A percentile compares a stretch with the other conserved stretches of the same genome.
These are phyloP conservation scores for Ascochyta rabiei DNA, from an alignment of 2,329 filamentous ascomycete genomes.

Conservation along the genomic window DNA sequence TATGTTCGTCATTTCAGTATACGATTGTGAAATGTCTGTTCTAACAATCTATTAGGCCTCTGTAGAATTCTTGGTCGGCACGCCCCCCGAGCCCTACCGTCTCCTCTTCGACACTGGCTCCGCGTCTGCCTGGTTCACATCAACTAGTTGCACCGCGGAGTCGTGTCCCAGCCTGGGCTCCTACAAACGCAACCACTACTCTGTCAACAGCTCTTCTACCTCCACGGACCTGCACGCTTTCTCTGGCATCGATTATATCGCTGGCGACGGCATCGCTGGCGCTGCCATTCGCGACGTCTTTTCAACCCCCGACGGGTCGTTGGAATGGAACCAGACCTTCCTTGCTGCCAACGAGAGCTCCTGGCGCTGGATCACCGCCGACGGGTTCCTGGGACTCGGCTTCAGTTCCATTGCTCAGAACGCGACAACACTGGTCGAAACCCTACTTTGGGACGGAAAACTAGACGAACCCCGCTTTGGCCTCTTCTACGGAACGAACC, in stretches of 20 bases:
- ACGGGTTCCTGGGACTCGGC: slow-evolving; percentile 26
- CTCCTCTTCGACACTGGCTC: slow-evolving; percentile 28
- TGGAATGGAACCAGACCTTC: slow-evolving; percentile 30
- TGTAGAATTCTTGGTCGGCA: slow-evolving; percentile 13
- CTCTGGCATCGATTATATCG: slow-evolving; percentile 18
- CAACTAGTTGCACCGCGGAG: slow-evolving; percentile 18
- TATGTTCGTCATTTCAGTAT: slow-evolving; percentile 3
- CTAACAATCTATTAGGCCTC: background rate
- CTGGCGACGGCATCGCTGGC: slow-evolving; percentile 20
- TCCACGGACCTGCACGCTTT: slow-evolving; percentile 13
- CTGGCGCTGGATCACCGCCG: slow-evolving; percentile 27
- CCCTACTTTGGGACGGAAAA: slow-evolving; percentile 20
- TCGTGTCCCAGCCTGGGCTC: slow-evolving; percentile 17
- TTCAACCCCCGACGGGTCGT: slow-evolving; percentile 1
- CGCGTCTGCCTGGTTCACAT: slow-evolving; percentile 19
- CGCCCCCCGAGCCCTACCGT: slow-evolving; percentile 20
- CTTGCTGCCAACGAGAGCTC: slow-evolving; percentile 20
- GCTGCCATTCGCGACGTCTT: slow-evolving; percentile 19
- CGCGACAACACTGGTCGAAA: slow-evolving; percentile 22
- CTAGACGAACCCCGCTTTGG: slow-evolving; percentile 22
- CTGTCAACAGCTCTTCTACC: slow-evolving; percentile 18
- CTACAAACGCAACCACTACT: slow-evolving; percentile 21
- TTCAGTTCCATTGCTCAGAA: slow-evolving; percentile 27
- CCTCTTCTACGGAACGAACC: slow-evolving; percentile 25
- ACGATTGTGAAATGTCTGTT: no score